Conservation (phyloP, 352 stramenopile genomes). For the Elongisporangium prolatum region DNA sequence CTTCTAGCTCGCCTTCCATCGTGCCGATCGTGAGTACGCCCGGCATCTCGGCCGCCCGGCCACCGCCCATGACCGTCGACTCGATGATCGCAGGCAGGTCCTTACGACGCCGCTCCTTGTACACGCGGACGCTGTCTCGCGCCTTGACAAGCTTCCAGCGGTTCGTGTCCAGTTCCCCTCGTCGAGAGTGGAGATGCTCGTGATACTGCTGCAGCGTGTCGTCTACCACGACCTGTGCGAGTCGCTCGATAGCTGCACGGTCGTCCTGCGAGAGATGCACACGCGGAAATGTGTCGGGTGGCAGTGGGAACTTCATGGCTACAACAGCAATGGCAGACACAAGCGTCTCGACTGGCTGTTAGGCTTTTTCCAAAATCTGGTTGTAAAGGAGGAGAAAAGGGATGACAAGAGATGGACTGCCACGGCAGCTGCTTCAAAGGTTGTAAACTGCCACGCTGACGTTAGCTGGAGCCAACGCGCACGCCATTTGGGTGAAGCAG, state of each 20-base stretch:
- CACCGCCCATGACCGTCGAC: background rate
- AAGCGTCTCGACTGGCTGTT: too few species aligned
- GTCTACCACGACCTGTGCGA: conserved; percentile 22
- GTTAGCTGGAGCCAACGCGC: too few species aligned
- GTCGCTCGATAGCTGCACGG: conserved; percentile 18
- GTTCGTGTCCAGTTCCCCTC: conserved; percentile 33
- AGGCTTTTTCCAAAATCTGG: too few species aligned
- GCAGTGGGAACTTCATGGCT: conserved; percentile 23
- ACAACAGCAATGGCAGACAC: too few species aligned
- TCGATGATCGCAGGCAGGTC: too few species aligned
- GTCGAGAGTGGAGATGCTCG: conserved; percentile 23
- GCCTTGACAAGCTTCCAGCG: conserved; percentile 39
- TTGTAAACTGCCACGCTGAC: too few species aligned
- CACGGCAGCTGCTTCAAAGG: too few species aligned
- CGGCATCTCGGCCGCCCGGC: background rate
- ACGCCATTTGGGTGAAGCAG: too few species aligned
- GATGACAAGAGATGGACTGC: too few species aligned
- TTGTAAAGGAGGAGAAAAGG: too few species aligned
- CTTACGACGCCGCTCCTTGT: conserved; percentile 18
- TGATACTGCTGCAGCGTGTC: conserved; percentile 48
- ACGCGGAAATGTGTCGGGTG: conserved; percentile 16
- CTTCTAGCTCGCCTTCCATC: conserved; percentile 26
- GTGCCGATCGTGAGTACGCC: conserved; percentile 11
- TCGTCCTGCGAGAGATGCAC: conserved; percentile 13
- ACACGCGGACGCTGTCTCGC: conserved; percentile 32